A percentile compares a stretch with the other conserved stretches of the same genome.
Evolutionary conservation across 257 asterid genomes (phyloP).

Genomic region (Knoxia roxburghii): DNA sequence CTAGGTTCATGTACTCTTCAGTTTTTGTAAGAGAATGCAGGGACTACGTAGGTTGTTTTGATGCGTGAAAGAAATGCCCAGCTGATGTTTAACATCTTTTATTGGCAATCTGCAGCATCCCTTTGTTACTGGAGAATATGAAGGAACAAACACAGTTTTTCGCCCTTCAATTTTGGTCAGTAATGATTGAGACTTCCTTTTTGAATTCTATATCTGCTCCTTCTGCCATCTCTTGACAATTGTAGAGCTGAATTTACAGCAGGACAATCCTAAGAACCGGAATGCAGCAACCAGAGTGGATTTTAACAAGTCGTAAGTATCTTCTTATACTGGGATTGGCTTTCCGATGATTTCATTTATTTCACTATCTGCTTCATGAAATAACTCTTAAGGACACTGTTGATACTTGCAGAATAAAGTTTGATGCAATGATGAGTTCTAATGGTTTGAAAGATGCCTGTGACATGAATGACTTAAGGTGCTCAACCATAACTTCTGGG

Average conservation of each 20-base stretch:
- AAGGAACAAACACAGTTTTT: constrained; percentile 48
- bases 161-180: constrained; percentile 61
- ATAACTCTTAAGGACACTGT: constrained; percentile 10
- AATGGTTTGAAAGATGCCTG: constrained; percentile 62
- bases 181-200: constrained; percentile 21
- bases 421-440: constrained; percentile 48
- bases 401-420: constrained; percentile 52
- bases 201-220: background rate
- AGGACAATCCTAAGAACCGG: constrained; percentile 55
- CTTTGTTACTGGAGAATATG: constrained; percentile 76
- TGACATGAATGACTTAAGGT: constrained; percentile 37
- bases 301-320: constrained; percentile 60
- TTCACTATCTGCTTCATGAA: constrained; percentile 13
- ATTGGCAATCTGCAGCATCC: constrained; percentile 68
- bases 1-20: background rate
- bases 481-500: constrained; percentile 48
- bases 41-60: background rate
- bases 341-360: constrained; percentile 6
- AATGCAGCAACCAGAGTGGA: constrained; percentile 46
- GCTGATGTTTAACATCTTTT: constrained; percentile 12
- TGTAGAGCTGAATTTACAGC: constrained; percentile 29
- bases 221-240: constrained; percentile 11
- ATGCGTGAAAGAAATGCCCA: background rate
- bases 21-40: background rate
- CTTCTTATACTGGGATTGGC: background rate